A percentile compares a stretch with the other conserved stretches of the same genome.
These are phyloP conservation scores for Didymella pomorum DNA, from an alignment of 2,329 filamentous ascomycete species.

Conservation along the genomic window DNA sequence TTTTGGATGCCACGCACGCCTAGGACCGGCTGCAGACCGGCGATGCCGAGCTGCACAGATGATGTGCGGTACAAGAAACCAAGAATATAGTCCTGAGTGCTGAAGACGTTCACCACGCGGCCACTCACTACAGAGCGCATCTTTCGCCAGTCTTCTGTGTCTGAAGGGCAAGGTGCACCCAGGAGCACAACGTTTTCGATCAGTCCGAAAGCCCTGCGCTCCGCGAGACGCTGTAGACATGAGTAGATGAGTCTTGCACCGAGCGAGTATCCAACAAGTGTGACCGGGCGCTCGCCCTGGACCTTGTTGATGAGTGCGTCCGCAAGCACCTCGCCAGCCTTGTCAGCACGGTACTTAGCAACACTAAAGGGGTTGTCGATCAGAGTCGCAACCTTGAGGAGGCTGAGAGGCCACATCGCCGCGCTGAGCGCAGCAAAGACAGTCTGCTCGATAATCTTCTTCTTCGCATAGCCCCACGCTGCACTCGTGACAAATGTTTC, in stretches of 20 bases:
- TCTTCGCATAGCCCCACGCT: conserved; percentile 80
- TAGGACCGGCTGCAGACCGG: conserved; percentile 78
- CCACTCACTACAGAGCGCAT: conserved; percentile 82
- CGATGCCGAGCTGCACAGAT: conserved; percentile 81
- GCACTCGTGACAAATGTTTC: conserved; percentile 78
- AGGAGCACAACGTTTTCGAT: conserved; percentile 85
- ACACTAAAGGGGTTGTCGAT: conserved; percentile 85
- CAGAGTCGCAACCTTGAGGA: conserved; percentile 61
- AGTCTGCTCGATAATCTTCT: conserved; percentile 73
- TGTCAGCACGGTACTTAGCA: conserved; percentile 78
- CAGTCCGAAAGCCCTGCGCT: conserved; percentile 81
- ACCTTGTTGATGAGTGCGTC: conserved; percentile 83
- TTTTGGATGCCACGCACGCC: conserved; percentile 71
- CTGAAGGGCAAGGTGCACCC: conserved; percentile 79
- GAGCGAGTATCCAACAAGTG: conserved; percentile 80
- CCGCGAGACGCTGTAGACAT: conserved; percentile 78
- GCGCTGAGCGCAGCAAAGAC: conserved; percentile 57
- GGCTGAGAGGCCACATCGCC: conserved; percentile 59
- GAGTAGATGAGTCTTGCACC: conserved; percentile 84
- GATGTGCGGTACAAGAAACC: conserved; percentile 87
- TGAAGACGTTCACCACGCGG: conserved; percentile 86
- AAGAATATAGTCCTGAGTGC: conserved; percentile 85
- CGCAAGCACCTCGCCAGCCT: conserved; percentile 80
- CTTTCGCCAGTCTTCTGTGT: conserved; percentile 74
- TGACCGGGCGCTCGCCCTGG: conserved; percentile 83